These are phyloP conservation scores for Vitis hybrid DNA, from an alignment of 177 flowering plant species.

Conservation along the genomic window DNA sequence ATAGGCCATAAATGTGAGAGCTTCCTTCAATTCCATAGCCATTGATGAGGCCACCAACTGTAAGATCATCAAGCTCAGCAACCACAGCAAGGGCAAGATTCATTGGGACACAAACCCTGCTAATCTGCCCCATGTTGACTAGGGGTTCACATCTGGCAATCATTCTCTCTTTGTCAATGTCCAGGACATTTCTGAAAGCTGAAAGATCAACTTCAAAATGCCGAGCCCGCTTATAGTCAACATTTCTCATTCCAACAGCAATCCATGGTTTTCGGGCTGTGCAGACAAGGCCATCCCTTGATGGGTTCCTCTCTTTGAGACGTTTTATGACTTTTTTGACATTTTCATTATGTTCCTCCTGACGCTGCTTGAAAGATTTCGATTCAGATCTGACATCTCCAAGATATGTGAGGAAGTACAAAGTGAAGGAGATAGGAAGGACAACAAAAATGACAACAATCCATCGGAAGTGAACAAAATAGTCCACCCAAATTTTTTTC, in stretches of 20 bases:
- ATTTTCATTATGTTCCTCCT: constrained; percentile 94
- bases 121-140: constrained; percentile 98
- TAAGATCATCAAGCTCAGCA: constrained; percentile 98
- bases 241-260: constrained; percentile 99
- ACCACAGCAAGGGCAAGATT: constrained; percentile 95
- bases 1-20: constrained; percentile 92
- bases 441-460: constrained; percentile 90
- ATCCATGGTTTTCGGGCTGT: constrained; percentile 99
- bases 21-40: constrained; percentile 99
- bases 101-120: constrained; percentile 89
- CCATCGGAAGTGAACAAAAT: constrained; percentile 88
- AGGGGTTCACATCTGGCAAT: constrained; percentile 92
- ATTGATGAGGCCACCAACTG: constrained; percentile 98
- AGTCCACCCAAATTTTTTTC: constrained; percentile 93
- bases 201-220: constrained; percentile 97
- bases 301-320: constrained; percentile 81
- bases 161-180: constrained; percentile 81
- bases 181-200: constrained; percentile 80
- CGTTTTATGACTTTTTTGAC: constrained; percentile 88
- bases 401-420: constrained; percentile 84
- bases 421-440: constrained; percentile 79
- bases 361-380: constrained; percentile 85
- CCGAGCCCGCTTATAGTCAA: constrained; percentile 94
- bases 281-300: constrained; percentile 96
- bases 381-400: constrained; percentile 81